Base-by-base conservation (phyloP, 192 early-diverging fungal species). In the Umbelopsis vinacea region DNA sequence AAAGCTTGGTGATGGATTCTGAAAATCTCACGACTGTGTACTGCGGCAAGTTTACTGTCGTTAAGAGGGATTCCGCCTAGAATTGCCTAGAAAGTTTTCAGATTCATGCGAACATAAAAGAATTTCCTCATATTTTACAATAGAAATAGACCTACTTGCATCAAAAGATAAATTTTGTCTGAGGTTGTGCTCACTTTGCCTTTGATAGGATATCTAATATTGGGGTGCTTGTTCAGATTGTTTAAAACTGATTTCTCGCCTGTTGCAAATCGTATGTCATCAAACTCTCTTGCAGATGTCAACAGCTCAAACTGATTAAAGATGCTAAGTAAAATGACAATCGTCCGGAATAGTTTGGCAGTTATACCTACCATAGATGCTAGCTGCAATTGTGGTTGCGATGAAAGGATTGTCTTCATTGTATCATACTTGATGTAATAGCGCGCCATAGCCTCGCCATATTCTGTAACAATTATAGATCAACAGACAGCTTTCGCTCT, bases 391-490 rank as follows among this genome's bases (percentile, higher is more conserved):
- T 21, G 15, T 17, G 52, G 37, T 52, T 19, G 22, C 40, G 52
- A 23, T 50, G 68, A 35, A 22, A 74, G 14, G 22, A 81, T 69
- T 50, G 17, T 46, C 38, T 72, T 37, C 72, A 82, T 74, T 0
- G 77, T 76, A 7, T 66, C n/a, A 15, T 70, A 66, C 38, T 76
- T 79, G n/a, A 82, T 68, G 69, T 76, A 73, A 35, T 82, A 82
- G 35, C 45, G 68, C 29, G 72, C 75, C 81, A 82, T 82, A 10
- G 75, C 69, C 29, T 66, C 43, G 12, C 81, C 81, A 69, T 67
- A 74, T 12, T 68, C 81, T 82, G 52, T 3, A 67, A 66, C 22
- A 66, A 35, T 35, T 40, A 22, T 17, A 57, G 24, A 12, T 26
- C 14, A 69, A 14, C 15, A 37, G 2, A 4, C 10, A 6, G n/a